Base-by-base conservation (phyloP, 2,329 filamentous ascomycete species). In the Xylariaceae sp. region DNA sequence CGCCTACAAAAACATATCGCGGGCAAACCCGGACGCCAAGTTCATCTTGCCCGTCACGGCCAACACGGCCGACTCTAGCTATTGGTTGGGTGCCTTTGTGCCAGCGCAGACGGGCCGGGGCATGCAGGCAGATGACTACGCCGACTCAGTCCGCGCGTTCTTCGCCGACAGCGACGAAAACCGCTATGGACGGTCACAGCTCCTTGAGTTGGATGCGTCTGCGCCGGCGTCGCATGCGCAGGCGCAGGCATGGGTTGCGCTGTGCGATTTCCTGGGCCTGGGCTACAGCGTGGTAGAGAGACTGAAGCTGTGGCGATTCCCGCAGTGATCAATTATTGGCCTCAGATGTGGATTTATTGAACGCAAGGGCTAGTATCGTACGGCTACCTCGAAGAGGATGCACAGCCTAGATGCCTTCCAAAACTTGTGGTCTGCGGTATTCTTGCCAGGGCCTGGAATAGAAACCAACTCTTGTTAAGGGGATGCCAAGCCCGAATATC, bases 261-360 rank as follows among this genome's bases (percentile, higher is more conserved):
- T 67, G 3, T 67, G 61, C 55, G 57, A 64, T 11, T 67, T 66
- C 48, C 26, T 66, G 24, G 65, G 65, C 2, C 46, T 67, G 30
- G 65, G 64, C 2, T 65, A 67, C 30, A 67, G 64, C 23, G 54
- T 62, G 21, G 65, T 66, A 1, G 65, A 67, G 51, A 60, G 64
- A 35, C 24, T 64, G 26, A 59, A 58, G 20, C 42, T 66, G 45
- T 66, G 63, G 65, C 59, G 45, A 15, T 65, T 66, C 36, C 64
- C 64, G 7, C 20, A 52, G 7, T 57, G 48, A 27, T 21, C 21
- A 8, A 39, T 40, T 46, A 24, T 32, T 23, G 9, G n/a, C 16
- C 10, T 27, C 35, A 6, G 11, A 44, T 32, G 21, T 23, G 30
- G 33, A 42, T 10, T 11, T 32, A 37, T 32, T 23, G 37, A 11